Percentiles rank a stretch among this genome's conserved stretches.
phyloP scores from a whole-genome alignment of 495 filamentous ascomycete genomes.

The Cryomyces minteri region DNA sequence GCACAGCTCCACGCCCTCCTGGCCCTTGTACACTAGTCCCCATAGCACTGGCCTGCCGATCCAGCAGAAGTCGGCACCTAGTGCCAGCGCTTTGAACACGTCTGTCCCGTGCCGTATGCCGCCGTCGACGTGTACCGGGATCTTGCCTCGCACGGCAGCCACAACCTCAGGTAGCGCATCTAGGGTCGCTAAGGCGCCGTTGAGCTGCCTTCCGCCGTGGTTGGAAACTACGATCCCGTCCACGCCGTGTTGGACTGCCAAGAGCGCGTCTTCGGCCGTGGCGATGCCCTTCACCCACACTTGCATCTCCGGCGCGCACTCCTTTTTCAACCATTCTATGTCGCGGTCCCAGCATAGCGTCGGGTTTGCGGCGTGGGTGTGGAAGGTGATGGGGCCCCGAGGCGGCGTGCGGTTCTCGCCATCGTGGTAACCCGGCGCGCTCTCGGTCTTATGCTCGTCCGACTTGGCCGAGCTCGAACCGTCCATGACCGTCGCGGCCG shows the following conservation, averaged over 20 bases:
- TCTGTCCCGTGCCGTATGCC: conserved; percentile 15
- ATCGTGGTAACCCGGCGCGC: conserved; percentile 11
- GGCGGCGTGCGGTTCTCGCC: conserved; percentile 12
- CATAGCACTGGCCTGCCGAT: conserved; percentile 15
- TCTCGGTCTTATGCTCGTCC: conserved; percentile 3
- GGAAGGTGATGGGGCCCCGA: conserved; percentile 17
- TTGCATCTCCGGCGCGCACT: conserved; percentile 18
- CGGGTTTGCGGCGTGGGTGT: conserved; percentile 19
- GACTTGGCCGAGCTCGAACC: not conserved
- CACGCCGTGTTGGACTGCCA: conserved; percentile 17
- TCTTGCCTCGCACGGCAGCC: conserved; percentile 11
- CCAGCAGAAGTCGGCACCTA: conserved; percentile 16
- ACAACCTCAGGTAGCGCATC: conserved; percentile 19
- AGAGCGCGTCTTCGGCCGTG: conserved; percentile 22
- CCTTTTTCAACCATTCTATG: conserved; percentile 17
- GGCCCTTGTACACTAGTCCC: conserved; percentile 16
- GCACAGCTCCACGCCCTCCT: conserved; percentile 16
- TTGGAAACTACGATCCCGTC: conserved; percentile 26
- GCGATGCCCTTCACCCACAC: conserved; percentile 19
- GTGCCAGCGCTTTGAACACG: conserved; percentile 17
- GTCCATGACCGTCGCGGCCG: conserved; percentile 10
- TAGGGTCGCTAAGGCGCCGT: conserved; percentile 15
- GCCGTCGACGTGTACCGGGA: conserved; percentile 14
- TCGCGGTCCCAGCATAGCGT: conserved; percentile 20
- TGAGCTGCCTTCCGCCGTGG: conserved; percentile 30